Evolutionary conservation across 1,139 yeast species (phyloP), one percentile per base, ranked within the genome.

Genomic region (Taphrina wiesneri): DNA sequence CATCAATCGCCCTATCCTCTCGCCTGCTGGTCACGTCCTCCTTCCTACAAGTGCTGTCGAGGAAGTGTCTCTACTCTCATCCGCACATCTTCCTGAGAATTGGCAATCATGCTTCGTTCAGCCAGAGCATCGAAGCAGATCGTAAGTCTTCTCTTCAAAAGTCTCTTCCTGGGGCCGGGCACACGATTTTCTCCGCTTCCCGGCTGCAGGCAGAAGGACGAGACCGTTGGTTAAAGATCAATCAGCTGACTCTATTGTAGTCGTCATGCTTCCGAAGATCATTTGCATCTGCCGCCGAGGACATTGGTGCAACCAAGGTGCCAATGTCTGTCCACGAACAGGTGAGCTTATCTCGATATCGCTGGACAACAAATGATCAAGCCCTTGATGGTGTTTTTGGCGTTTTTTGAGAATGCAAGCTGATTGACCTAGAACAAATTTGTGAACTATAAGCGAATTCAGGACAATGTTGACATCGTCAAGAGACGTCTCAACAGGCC

Each of bases 401-500:
- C n/a, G n/a, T n/a, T n/a, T n/a, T n/a, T n/a, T n/a, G n/a, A n/a
- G n/a, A n/a, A n/a, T n/a, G n/a, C n/a, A n/a, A n/a, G n/a, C n/a
- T n/a, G 56, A 49, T 41, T 45, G 26, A 45, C 36, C 19, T 19
- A 62, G 66, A 56, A 51, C 46, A 60, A 56, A 26, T 67, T 51
- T 43, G 67, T 67, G 51, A 61, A 66, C 66, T 70, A 69, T 59
- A 54, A 63, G 32, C 57, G 56, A n/a, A 56, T 70, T 71, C 73
- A 75, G 81, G 96, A 90, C 80, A 90, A 88, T 76, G 87, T 92
- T 73, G 84, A 88, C 74, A 88, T 90, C 74, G 97, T 93, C 75
- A 87, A 87, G 81, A 81, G 84, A 73, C 87, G 97, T 82, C 84
- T 92, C 74, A 85, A 85, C 77, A 88, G 97, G 79, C 99, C 99